Base-by-base conservation (phyloP, 75 land plant species). In the Sequoiadendron giganteum region DNA sequence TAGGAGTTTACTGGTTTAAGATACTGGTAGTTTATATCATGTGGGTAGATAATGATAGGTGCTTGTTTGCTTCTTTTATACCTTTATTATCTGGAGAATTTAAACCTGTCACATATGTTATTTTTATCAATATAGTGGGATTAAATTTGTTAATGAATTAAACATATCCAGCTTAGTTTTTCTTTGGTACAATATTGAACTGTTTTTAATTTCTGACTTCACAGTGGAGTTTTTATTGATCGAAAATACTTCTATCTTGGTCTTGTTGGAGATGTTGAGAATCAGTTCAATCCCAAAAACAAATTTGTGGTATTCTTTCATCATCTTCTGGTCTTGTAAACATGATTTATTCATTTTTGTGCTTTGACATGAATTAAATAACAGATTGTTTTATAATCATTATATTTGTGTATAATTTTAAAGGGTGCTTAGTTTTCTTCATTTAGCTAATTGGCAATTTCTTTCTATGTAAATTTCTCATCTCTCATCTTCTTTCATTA, bases 161-260 rank as follows among this genome's bases (percentile, higher is more conserved):
- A 42, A 43, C 28, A 2, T 15, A 81, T 16, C 49, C 28, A 25
- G 9, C 9, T 47, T 82, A 25, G 32, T 11, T 82, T 82, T 82
- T 3, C 16, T n/a, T 47, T 13, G 25, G 30, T 82, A 6, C 54
- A 82, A 28, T 82, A 11, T 43, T 82, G 32, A 82, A 7, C 5
- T 7, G 0, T 5, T 73, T 89, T 65, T 78, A 10, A 85, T 65
- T 70, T 52, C 83, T 40, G 34, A 49, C 32, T 58, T 72, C 75
- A 81, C 97, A 98, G 99, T 92, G 99, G 96, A 85, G 61, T 95
- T 32, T 97, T 98, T 73, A 95, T 98, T 52, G 86, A 93, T 88
- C 89, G 90, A 2, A 92, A 97, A 87, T 95, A 97, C 85, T 96
- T 90, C 91, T 97, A 97, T 85, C 86, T 98, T 72, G 92, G 92